Base-by-base conservation (phyloP, 345 rosid species). In the Eutrema yunnanense region DNA sequence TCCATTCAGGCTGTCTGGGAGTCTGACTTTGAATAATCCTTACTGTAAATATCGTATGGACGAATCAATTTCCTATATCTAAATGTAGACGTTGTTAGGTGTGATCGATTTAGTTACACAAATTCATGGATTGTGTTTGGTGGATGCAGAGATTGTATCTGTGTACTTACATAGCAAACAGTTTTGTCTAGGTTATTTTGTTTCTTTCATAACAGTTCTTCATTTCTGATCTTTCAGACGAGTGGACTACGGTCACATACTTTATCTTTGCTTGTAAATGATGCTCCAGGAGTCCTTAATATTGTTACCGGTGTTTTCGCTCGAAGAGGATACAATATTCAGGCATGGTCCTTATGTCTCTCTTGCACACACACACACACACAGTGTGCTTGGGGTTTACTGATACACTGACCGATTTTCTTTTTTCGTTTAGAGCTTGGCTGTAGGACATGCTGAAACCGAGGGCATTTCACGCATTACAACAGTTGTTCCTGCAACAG, bases 221-320 rank as follows among this genome's bases (percentile, higher is more conserved):
- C 50, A 40, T 69, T 77, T 42, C 26, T 74, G 54, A 32, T 69
- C 56, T 72, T 80, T 65, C 93, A 95, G 97, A 83, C 85, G 27
- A 83, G 75, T 77, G 96, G 97, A 47, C 80, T 95, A 67, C 89
- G 76, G 62, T 92, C 97, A 32, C 97, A 90, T 78, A 90, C 99
- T 7, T 73, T 95, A 32, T 87, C 89, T 12, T 81, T 90, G 88
- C 81, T 95, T 4, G 99, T 92, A 29, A 95, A 72, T 64, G 84
- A 95, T 61, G 3, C 42, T 67, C 96, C 97, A 47, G 96, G 99
- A 78, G 99, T 95, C 74, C 90, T 95, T 52, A 95, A 95, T 78
- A 80, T 85, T 36, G 68, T 92, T 8, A 87, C 97, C 1, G 97
- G 96, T 57, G 90, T 87, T 56, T 84, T 95, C 41, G 82, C 99